Percentiles rank a stretch among this genome's conserved stretches.
phyloP scores from a whole-genome alignment of 768 basidiomycete genomes.

The Kwoniella dejecticola region DNA sequence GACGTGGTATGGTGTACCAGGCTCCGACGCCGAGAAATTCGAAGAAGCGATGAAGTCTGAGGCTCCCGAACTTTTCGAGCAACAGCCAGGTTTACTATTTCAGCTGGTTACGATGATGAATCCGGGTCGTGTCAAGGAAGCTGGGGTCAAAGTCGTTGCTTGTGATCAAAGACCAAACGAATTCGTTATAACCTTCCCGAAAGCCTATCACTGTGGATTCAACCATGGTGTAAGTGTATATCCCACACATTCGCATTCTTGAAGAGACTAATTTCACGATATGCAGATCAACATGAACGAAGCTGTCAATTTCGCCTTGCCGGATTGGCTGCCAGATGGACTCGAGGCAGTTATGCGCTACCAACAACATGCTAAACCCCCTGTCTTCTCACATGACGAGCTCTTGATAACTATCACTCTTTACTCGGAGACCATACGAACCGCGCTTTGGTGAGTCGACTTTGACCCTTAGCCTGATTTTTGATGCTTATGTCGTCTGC shows the following conservation, averaged over 20 bases:
- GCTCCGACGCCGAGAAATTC: constrained; percentile 91
- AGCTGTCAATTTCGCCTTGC: constrained; percentile 96
- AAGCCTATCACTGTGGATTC: constrained; percentile 96
- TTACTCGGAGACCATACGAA: constrained; percentile 87
- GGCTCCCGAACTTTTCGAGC: constrained; percentile 96
- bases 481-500: background rate
- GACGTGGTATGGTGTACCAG: constrained; percentile 99
- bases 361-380: constrained; percentile 83
- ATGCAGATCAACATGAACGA: constrained; percentile 94
- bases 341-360: constrained; percentile 87
- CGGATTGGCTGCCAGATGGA: constrained; percentile 88
- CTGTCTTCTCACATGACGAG: constrained; percentile 98
- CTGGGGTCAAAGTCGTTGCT: constrained; percentile 87
- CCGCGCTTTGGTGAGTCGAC: constrained; percentile 78
- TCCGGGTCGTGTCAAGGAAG: constrained; percentile 78
- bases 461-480: background rate
- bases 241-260: too few species aligned
- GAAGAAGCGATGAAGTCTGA: constrained; percentile 92
- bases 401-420: constrained; percentile 96
- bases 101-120: constrained; percentile 98
- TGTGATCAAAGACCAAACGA: constrained; percentile 97
- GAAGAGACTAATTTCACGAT: constrained; percentile 11
- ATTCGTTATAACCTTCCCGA: constrained; percentile 96
- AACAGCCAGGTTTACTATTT: constrained; percentile 94
- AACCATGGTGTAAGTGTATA: constrained; percentile 96